These are phyloP conservation scores for Ganoderma resinaceum DNA, from an alignment of 1,284 basidiomycete genomes.

Conservation along the genomic window DNA sequence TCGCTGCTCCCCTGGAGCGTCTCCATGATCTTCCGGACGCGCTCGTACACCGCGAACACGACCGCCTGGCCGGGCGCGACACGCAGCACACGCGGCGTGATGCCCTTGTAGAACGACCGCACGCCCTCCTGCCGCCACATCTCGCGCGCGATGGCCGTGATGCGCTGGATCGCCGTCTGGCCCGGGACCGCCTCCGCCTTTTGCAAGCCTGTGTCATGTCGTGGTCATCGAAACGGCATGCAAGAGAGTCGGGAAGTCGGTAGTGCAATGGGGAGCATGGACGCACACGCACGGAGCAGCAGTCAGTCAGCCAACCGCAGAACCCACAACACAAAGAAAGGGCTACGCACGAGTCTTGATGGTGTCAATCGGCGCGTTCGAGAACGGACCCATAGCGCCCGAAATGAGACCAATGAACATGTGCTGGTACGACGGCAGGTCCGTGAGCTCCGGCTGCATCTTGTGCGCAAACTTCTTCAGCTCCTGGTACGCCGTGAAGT, in stretches of 20 bases:
- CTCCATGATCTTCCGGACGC: conserved; percentile 80
- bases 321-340: conserved; percentile 3
- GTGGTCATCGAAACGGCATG: not conserved
- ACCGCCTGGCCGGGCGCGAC: conserved; percentile 96
- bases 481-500: conserved; percentile 99
- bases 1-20: conserved; percentile 63
- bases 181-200: conserved; percentile 83
- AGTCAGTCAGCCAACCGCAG: not conserved
- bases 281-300: not conserved
- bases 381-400: conserved; percentile 97
- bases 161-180: conserved; percentile 79
- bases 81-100: conserved; percentile 95
- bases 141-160: conserved; percentile 82
- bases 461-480: conserved; percentile 85
- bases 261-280: not conserved
- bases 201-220: conserved; percentile 75
- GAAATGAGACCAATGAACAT: conserved; percentile 95
- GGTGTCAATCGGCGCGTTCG: conserved; percentile 97
- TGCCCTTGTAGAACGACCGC: conserved; percentile 94
- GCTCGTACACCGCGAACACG: conserved; percentile 92
- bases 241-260: too few species aligned
- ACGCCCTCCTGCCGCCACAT: conserved; percentile 96
- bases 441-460: conserved; percentile 77
- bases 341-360: conserved; percentile 92
- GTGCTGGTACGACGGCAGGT: conserved; percentile 94